These are phyloP conservation scores for Aleurites moluccanus DNA, from an alignment of 441 rosid genomes.

Conservation along the genomic window DNA sequence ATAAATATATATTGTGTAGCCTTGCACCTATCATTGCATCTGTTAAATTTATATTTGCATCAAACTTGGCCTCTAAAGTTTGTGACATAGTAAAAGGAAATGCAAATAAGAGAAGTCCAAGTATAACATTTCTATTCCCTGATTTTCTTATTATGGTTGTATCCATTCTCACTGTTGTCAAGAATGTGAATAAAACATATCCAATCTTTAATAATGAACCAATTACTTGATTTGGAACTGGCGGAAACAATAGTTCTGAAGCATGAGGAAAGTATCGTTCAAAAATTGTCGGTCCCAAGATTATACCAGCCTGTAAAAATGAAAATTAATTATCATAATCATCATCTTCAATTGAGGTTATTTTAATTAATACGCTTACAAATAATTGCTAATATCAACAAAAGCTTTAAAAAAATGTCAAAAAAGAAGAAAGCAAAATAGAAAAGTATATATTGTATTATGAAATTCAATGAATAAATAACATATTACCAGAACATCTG, in stretches of 20 bases:
- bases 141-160: constrained; percentile 3
- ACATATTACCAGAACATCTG: constrained; percentile 38
- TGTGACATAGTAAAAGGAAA: neutral
- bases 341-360: no score
- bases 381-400: no score
- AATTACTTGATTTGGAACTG: constrained; percentile 10
- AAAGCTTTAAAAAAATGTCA: no score
- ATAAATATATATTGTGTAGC: neutral
- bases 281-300: constrained; percentile 31
- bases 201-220: constrained; percentile 29
- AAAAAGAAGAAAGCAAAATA: no score
- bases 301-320: constrained; percentile 34
- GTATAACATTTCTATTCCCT: constrained; percentile 14
- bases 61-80: neutral
- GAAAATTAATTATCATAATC: neutral
- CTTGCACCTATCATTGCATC: neutral
- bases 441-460: no score
- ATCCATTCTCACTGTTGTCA: constrained; percentile 34
- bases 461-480: neutral
- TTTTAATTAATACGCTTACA: no score
- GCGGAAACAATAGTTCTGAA: constrained; percentile 27
- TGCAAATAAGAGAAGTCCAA: constrained; percentile 4
- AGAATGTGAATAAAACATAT: constrained; percentile 26
- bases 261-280: constrained; percentile 18
- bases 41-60: neutral